A percentile compares a stretch with the other conserved stretches of the same genome.
phyloP scores from a whole-genome alignment of 2,329 filamentous ascomycete species.

The Cercospora citrullina region DNA sequence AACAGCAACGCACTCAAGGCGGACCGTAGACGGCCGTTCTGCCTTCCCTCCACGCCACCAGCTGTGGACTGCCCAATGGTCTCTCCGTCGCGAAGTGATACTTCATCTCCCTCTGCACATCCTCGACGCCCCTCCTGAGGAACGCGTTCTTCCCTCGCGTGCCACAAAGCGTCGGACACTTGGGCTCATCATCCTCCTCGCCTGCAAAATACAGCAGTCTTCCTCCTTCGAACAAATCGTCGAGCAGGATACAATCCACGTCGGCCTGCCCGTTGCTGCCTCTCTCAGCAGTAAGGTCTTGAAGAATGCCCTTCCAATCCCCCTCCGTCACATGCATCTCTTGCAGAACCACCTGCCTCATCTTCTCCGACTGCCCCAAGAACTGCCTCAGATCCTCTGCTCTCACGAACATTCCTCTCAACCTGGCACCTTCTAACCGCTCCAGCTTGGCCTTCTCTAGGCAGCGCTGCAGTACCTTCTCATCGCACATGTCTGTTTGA shows the following conservation, averaged over 20 bases:
- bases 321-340: conserved; percentile 8
- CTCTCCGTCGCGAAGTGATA: conserved; percentile 15
- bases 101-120: not conserved
- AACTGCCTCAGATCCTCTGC: not conserved
- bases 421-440: not conserved
- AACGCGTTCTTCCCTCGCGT: conserved; percentile 11
- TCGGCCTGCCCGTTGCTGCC: not conserved
- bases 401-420: conserved; percentile 12
- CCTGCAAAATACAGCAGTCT: conserved; percentile 15
- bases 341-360: conserved; percentile 9
- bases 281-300: not conserved
- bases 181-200: conserved; percentile 7
- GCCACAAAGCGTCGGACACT: conserved; percentile 4
- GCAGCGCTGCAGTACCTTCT: not conserved
- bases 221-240: conserved; percentile 19
- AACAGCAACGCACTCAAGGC: conserved; percentile 1
- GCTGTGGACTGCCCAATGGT: conserved; percentile 13
- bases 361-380: not conserved
- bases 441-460: not conserved
- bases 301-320: conserved; percentile 12
- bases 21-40: conserved; percentile 12
- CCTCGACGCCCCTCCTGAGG: not conserved
- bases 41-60: conserved; percentile 3
- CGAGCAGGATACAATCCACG: conserved; percentile 11
- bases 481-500: not conserved